Conservation (phyloP, 495 filamentous ascomycete genomes). For the Chaetomium cochliodes region DNA sequence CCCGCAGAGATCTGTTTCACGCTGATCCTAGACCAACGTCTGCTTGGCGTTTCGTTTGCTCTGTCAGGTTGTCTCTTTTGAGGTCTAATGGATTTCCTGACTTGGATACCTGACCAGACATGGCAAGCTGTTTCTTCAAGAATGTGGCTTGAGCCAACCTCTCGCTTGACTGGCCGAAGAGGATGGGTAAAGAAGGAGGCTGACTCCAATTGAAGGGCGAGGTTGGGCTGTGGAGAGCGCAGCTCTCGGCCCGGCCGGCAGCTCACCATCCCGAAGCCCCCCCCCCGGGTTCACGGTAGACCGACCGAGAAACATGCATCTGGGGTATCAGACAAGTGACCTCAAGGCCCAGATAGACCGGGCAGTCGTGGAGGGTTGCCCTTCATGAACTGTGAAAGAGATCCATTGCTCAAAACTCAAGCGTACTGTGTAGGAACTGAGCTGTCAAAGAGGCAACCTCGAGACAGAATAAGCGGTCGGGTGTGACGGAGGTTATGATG, state of each 20-base stretch:
- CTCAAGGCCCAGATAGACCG: no score
- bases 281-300: background rate
- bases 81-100: background rate
- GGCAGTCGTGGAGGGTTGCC: no score
- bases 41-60: constrained; percentile 16
- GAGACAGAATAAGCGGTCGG: background rate
- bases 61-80: background rate
- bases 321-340: no score
- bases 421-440: no score
- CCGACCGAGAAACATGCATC: background rate
- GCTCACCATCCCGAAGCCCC: background rate
- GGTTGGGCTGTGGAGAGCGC: background rate
- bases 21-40: background rate
- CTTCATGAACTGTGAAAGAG: no score
- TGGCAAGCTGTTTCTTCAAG: background rate
- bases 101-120: background rate
- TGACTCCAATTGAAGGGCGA: background rate
- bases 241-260: constrained; percentile 2
- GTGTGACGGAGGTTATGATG: background rate
- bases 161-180: background rate
- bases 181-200: background rate
- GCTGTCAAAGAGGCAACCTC: no score
- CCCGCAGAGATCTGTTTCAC: constrained; percentile 15
- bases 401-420: no score
- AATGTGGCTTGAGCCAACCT: background rate